A percentile compares a stretch with the other conserved stretches of the same genome.
These are phyloP conservation scores for Globisporangium recalcitrans DNA, from an alignment of 352 stramenopile species.

Conservation along the genomic window DNA sequence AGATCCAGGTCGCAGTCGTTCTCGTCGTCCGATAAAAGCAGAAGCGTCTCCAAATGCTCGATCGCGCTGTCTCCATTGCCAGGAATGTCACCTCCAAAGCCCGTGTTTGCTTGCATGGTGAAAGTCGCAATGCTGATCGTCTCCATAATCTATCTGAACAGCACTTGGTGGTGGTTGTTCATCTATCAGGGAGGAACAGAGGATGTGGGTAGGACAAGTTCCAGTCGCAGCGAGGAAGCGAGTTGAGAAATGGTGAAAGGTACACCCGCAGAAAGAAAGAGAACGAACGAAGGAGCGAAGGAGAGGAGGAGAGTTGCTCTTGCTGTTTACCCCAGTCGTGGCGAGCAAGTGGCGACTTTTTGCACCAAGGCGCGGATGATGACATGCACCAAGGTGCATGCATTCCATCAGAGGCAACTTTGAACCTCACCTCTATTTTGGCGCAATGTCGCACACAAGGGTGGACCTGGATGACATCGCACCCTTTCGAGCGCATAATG, in stretches of 20 bases:
- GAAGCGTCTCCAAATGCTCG: background rate
- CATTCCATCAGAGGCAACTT: background rate
- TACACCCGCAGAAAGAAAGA: background rate
- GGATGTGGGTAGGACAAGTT: background rate
- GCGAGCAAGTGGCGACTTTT: background rate
- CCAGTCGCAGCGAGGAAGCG: background rate
- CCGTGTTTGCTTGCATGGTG: background rate
- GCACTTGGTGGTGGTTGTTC: background rate
- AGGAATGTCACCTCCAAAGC: background rate
- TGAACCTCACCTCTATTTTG: background rate
- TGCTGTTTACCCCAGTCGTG: constrained; percentile 2
- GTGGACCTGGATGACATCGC: background rate
- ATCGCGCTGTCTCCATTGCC: background rate
- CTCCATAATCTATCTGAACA: constrained; percentile 6
- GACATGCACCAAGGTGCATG: no score
- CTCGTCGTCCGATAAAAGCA: constrained; percentile 1
- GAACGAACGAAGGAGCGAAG: background rate
- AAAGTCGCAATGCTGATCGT: constrained; percentile 2
- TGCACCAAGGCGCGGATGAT: no score
- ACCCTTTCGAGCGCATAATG: constrained; percentile 1
- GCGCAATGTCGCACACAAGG: background rate
- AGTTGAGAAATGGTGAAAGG: constrained; percentile 5
- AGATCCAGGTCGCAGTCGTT: constrained; percentile 10
- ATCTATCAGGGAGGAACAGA: background rate
- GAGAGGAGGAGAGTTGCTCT: background rate